Conservation (phyloP, 805 yeast genomes). For the Peterozyma xylosa region DNA sequence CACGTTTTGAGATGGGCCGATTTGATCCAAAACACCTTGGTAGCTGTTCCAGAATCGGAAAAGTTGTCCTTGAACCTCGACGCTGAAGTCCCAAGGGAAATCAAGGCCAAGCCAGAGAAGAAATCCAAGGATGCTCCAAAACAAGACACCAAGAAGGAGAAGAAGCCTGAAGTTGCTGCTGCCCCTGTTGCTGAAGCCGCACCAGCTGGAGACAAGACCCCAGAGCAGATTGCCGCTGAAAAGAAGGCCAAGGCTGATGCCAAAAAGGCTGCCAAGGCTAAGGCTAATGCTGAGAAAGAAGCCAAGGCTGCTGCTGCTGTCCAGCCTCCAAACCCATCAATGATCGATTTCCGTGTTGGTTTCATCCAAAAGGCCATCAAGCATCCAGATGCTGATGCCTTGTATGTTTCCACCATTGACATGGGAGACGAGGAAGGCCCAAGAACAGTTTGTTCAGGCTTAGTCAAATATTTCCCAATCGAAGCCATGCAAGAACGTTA, state of each 20-base stretch:
- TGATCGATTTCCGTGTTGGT: conserved; percentile 92
- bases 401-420: conserved; percentile 93
- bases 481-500: conserved; percentile 95
- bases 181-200: conserved; percentile 10
- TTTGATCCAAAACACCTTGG: conserved; percentile 64
- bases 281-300: conserved; percentile 47
- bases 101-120: conserved; percentile 16
- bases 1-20: conserved; percentile 93
- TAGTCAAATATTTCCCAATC: conserved; percentile 79
- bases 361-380: conserved; percentile 92
- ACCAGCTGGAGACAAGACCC: conserved; percentile 22
- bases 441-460: conserved; percentile 96
- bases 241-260: conserved; percentile 55
- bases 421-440: conserved; percentile 97
- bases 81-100: conserved; percentile 55
- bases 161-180: conserved; percentile 10
- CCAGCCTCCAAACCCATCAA: conserved; percentile 70
- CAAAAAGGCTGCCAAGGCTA: conserved; percentile 39
- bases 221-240: conserved; percentile 32
- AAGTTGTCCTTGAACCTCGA: conserved; percentile 51
- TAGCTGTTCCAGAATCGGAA: conserved; percentile 45
- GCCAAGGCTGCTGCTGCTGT: conserved; percentile 44
- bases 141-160: conserved; percentile 14
- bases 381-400: conserved; percentile 96
- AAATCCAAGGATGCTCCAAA: conserved; percentile 18